A percentile compares a stretch with the other conserved stretches of the same genome.
Conservation (phyloP, 2,329 filamentous ascomycete genomes). For the Talaromyces pinophilus region DNA sequence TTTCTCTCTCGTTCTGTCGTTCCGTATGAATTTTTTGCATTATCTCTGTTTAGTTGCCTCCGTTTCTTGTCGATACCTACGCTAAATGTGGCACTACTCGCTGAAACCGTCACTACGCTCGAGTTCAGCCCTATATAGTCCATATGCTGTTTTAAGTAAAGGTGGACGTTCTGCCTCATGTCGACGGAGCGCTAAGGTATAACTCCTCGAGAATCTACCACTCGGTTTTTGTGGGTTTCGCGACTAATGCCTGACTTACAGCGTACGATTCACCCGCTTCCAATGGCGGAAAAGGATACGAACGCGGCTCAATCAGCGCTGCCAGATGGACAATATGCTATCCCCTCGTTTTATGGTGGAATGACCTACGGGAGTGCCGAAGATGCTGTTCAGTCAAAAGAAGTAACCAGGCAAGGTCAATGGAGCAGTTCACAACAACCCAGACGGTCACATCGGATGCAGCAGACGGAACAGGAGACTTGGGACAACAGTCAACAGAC, state of each 20-base stretch:
- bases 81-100: conserved; percentile 6
- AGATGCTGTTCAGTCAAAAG: not conserved
- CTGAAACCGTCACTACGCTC: conserved; percentile 5
- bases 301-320: not conserved
- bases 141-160: not conserved
- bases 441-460: not conserved
- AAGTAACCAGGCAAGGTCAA: not conserved
- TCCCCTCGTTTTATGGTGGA: not conserved
- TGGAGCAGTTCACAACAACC: not conserved
- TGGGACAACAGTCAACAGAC: not conserved
- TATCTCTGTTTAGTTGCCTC: not conserved
- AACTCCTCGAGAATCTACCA: too few relatives aligned
- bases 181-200: conserved; percentile 6
- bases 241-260: not conserved
- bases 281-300: conserved; percentile 22
- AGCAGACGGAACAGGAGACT: not conserved
- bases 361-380: not conserved
- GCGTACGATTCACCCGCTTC: conserved; percentile 2
- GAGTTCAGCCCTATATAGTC: not conserved
- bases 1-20: not conserved
- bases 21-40: not conserved
- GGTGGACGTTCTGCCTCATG: conserved; percentile 4
- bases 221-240: not conserved
- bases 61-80: not conserved
- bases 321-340: conserved; percentile 2